Base-by-base conservation (phyloP, 768 basidiomycete genomes). In the Strobilomyces confusus region DNA sequence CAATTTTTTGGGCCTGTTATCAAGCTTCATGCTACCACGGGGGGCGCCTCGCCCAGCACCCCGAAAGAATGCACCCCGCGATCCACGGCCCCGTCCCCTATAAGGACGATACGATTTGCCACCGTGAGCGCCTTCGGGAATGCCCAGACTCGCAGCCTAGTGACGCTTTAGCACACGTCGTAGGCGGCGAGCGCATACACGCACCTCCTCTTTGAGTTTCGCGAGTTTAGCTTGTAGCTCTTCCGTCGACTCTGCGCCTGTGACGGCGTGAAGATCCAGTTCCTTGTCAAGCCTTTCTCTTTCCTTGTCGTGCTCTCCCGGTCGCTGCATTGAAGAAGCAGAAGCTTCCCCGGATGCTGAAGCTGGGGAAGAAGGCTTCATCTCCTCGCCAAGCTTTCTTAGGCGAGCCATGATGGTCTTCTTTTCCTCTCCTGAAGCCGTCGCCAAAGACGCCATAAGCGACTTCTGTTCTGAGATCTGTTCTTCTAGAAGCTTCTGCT, bases 401-500 rank as follows among this genome's bases (percentile, higher is more conserved):
- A 95, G 67, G 52, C 84, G 79, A 2, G 77, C 76, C 81, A 94
- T 84, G 46, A 95, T 84, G 37, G 75, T 75, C 70, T 90, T 86
- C 74, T 89, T 95, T 72, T 89, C 87, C 50, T 86, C 81, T 0
- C 77, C 63, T 11, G 83, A 77, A 9, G 86, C 83, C 5, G 80
- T 79, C 23, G 75, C 70, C 14, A 95, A 70, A 32, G 81, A 80
- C 8, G 77, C 78, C 83, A 97, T 87, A 52, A 98, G 74, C 1
- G 82, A 75, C 69, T 94, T 95, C 72, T 95, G 95, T 70, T 95
- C 91, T 0, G 84, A 78, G 54, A 97, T 92, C 62, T 89, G 87
- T 65, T 87, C 80, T 58, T 92, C 89, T 20, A 92, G 70, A 36
- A 86, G 74, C 55, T 86, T 81, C 63, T 89, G 87, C 67, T 89